These are phyloP conservation scores for Prinsepia uniflora DNA, from an alignment of 306 rosid species.

Conservation along the genomic window DNA sequence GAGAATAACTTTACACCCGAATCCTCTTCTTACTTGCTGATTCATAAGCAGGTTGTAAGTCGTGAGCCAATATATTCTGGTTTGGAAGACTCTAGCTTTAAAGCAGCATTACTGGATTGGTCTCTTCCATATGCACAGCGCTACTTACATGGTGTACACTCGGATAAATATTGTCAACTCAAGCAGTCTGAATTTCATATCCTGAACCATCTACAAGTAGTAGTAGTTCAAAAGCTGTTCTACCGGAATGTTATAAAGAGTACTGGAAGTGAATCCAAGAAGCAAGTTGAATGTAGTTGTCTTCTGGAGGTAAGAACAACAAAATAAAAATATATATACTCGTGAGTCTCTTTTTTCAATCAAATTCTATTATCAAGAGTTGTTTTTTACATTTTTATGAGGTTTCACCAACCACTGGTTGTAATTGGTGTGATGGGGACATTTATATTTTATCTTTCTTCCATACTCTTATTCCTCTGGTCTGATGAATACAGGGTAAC, in stretches of 20 bases:
- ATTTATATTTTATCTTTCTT: neutral
- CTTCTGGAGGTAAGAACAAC: constrained; percentile 62
- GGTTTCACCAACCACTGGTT: neutral
- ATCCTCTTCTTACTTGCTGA: neutral
- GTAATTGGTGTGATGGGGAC: neutral
- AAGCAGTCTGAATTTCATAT: constrained; percentile 60
- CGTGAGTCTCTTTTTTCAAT: neutral
- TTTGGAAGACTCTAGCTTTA: constrained; percentile 45
- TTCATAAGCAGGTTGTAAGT: constrained; percentile 69
- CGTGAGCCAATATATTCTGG: constrained; percentile 75
- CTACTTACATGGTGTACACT: constrained; percentile 50
- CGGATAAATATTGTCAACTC: constrained; percentile 55
- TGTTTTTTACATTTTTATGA: neutral
- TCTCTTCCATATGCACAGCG: constrained; percentile 91
- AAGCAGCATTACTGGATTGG: constrained; percentile 70
- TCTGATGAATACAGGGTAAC: constrained; percentile 46
- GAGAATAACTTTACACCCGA: neutral
- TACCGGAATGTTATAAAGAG: constrained; percentile 68
- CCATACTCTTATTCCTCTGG: constrained; percentile 5
- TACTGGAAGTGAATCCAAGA: constrained; percentile 43
- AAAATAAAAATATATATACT: neutral
- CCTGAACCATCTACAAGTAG: constrained; percentile 47
- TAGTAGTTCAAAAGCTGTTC: constrained; percentile 75
- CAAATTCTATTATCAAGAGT: neutral
- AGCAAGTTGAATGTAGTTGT: constrained; percentile 55